Evolutionary conservation across 2,329 filamentous ascomycete species (phyloP), one percentile per base, ranked within the genome.

Genomic region (Fusarium beomiforme): DNA sequence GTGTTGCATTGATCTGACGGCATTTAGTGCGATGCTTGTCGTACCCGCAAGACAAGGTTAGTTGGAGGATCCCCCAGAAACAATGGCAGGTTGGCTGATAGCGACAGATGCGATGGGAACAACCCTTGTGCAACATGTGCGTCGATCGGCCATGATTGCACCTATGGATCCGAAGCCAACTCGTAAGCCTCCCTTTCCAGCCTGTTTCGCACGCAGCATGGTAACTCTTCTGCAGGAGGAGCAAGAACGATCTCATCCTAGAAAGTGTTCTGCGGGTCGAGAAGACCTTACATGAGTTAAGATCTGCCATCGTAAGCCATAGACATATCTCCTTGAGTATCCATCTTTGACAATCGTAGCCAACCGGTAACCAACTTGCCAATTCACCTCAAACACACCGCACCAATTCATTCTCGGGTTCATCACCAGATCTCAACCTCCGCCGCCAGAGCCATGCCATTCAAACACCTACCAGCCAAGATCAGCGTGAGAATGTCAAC

Each of bases 221-320:
- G 54, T 75, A 64, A 73, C 53, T 4, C 47, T 29, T 7, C 2
- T 34, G 9, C 14, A 85, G 82, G 47, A 80, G 85, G 64, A 84
- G 84, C 33, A 87, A 87, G 71, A 86, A 82, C 44, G 85, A 87
- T 62, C 76, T 86, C 49, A 86, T 87, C 24, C 80, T 87, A 5
- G 85, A 86, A 62, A 84, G 85, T 8, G 83, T 86, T 6, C 71
- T 86, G 3, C 79, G 85, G 17, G 81, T 86, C 23, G 85, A 87
- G 69, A 81, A 78, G 54, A 78, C 83, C 14, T 78, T 87, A 8
- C 80, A 83, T 23, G 82, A 86, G 61, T 79, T 87, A 66, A 83
- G 82, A 55, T 76, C 80, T 24, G 79, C 77, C 24, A 75, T 86
- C 57, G 82, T 84, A 41, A 78, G 78, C 69, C 23, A n/a, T 2